Base-by-base conservation (phyloP, 805 yeast species). In the Barnettozyma sp. region DNA sequence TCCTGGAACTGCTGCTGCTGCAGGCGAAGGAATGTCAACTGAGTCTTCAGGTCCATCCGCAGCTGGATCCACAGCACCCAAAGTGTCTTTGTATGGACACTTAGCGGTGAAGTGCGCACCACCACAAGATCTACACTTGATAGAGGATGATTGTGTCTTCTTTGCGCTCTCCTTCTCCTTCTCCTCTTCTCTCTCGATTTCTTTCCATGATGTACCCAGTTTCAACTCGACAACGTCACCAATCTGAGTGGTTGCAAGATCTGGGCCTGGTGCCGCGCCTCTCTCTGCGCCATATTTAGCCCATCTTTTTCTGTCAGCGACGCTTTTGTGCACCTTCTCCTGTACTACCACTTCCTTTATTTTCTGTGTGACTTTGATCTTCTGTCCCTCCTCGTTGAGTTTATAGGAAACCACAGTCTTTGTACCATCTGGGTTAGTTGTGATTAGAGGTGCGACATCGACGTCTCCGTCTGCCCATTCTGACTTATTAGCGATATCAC, bases 1-100 rank as follows among this genome's bases (percentile, higher is more conserved):
- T 31, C 70, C 66, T 43, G 69, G 64, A 36, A 55, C 58, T 15
- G 56, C 40, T 8, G 52, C 40, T 25, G 70, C 68, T 18, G 69
- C 62, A 32, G 64, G 60, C 33, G 67, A 67, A 32, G 63, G 81
- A 32, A 87, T 42, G 40, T 63, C 65, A 48, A 63, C 70, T 34
- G 54, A 57, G 36, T 53, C 57, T 16, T 52, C 60, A 30, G 56
- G 63, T 42, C 57, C 58, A 16, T 50, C 52, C 22, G 49, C 40
- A 42, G 57, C 66, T 7, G 73, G 68, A 23, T 69, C 65, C 25
- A 65, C 61, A 35, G 68, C 67, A 31, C 65, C 84, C 58, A 90
- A 68, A 25, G 92, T 82, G 52, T 82, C 94, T 67, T 83, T 88
- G 74, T 76, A 86, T 45, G 98, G 98, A 82, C 99, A 92, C 66